These are phyloP conservation scores for Cochlearia excelsa DNA, from an alignment of 345 rosid genomes.

Conservation along the genomic window DNA sequence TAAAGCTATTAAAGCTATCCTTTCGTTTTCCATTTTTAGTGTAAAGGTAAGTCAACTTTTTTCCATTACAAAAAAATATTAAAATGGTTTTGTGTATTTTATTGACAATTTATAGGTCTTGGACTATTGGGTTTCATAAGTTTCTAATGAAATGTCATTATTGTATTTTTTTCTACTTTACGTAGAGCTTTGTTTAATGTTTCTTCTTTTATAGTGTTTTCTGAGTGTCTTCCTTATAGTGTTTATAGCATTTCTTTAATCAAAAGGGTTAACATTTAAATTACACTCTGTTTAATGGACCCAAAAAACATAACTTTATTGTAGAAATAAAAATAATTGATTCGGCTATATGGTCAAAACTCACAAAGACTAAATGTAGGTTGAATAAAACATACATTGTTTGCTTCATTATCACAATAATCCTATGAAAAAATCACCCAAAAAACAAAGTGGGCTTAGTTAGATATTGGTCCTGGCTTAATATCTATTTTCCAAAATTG, in stretches of 20 bases:
- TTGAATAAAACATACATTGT: neutral
- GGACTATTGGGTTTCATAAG: conserved; percentile 6
- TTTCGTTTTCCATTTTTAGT: conserved; percentile 19
- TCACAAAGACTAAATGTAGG: conserved; percentile 3
- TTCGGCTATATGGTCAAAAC: conserved; percentile 13
- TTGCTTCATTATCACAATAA: neutral
- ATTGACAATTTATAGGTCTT: conserved; percentile 1
- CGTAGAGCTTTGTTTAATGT: conserved; percentile 7
- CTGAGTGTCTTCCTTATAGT: neutral
- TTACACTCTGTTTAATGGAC: conserved; percentile 1
- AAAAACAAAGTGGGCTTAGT: neutral
- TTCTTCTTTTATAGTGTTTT: neutral
- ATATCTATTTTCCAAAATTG: too few species aligned
- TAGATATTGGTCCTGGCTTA: too few species aligned
- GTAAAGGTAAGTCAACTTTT: conserved; percentile 16
- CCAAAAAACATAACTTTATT: conserved; percentile 4
- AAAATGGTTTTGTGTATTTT: neutral
- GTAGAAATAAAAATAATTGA: conserved; percentile 2
- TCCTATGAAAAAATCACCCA: neutral
- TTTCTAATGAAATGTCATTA: conserved; percentile 21
- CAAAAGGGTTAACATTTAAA: neutral
- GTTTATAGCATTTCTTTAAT: conserved; percentile 5
- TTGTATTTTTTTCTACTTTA: conserved; percentile 17
- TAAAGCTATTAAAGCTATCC: conserved; percentile 10
- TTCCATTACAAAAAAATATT: conserved; percentile 4